Percentiles rank a stretch among this genome's conserved stretches.
These are phyloP conservation scores for thale cress (Arabidopsis thaliana) DNA, from an alignment of 345 rosid species.

Conservation along the genomic window TAIR10.1 NC_003071.7:15671001-15671500, in stretches of 20 bases:
- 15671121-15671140: slow-evolving; percentile 98
- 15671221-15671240: slow-evolving; percentile 29
- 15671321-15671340: slow-evolving; percentile 91
- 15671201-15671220: slow-evolving; percentile 90
- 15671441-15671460: background rate
- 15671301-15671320: slow-evolving; percentile 20
- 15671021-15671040: slow-evolving; percentile 45
- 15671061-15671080: slow-evolving; percentile 90
- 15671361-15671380: slow-evolving; percentile 76
- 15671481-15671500: background rate
- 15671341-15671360: slow-evolving; percentile 93
- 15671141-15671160: slow-evolving; percentile 93
- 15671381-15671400: slow-evolving; percentile 92
- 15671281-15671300: background rate
- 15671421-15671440: slow-evolving; percentile 49
- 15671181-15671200: slow-evolving; percentile 73
- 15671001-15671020: background rate
- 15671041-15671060: slow-evolving; percentile 87
- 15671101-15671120: slow-evolving; percentile 98
- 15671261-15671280: background rate
- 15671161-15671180: slow-evolving; percentile 97
- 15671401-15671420: slow-evolving; percentile 93
- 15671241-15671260: background rate
- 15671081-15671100: slow-evolving; percentile 96
- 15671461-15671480: slow-evolving; percentile 30